A percentile compares a stretch with the other conserved stretches of the same genome.
Evolutionary conservation across 805 yeast species (phyloP).

Genomic region (Blastobotrys attinorum): DNA sequence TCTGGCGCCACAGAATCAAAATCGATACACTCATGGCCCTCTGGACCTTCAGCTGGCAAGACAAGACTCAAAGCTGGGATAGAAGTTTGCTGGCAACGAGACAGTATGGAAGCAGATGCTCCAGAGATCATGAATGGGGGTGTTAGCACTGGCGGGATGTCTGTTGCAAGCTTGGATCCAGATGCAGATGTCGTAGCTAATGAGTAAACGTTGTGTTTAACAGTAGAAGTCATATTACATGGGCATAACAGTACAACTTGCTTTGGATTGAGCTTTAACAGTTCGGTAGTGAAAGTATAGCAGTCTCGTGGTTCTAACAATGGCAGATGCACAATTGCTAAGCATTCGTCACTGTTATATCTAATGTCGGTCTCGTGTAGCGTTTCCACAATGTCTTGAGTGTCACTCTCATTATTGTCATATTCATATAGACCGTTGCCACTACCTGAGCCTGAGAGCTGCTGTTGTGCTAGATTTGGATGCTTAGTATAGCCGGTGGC

Average conservation of each 20-base stretch:
- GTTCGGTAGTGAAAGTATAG: constrained; percentile 10
- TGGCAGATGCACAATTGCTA: constrained; percentile 10
- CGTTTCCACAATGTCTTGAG: constrained; percentile 5
- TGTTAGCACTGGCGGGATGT: constrained; percentile 12
- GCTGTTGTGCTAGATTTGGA: neutral
- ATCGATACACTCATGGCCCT: constrained; percentile 24
- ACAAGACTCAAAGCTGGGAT: constrained; percentile 22
- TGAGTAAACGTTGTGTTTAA: constrained; percentile 8
- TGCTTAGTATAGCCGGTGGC: constrained; percentile 2
- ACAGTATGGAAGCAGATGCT: constrained; percentile 24
- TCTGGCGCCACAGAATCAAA: constrained; percentile 8
- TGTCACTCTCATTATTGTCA: constrained; percentile 7
- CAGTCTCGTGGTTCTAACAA: constrained; percentile 13
- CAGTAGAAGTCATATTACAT: constrained; percentile 11
- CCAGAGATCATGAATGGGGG: constrained; percentile 29
- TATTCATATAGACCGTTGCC: constrained; percentile 12
- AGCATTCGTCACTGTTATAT: neutral
- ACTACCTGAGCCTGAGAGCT: no score
- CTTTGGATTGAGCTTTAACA: constrained; percentile 11
- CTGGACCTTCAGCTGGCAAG: constrained; percentile 27
- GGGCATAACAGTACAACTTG: constrained; percentile 11
- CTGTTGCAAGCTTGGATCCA: neutral
- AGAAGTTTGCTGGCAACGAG: constrained; percentile 18
- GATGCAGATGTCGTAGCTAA: constrained; percentile 8
- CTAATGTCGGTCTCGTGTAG: neutral